Base-by-base conservation (phyloP, 2,329 filamentous ascomycete species). In the Anthostomella pinea region DNA sequence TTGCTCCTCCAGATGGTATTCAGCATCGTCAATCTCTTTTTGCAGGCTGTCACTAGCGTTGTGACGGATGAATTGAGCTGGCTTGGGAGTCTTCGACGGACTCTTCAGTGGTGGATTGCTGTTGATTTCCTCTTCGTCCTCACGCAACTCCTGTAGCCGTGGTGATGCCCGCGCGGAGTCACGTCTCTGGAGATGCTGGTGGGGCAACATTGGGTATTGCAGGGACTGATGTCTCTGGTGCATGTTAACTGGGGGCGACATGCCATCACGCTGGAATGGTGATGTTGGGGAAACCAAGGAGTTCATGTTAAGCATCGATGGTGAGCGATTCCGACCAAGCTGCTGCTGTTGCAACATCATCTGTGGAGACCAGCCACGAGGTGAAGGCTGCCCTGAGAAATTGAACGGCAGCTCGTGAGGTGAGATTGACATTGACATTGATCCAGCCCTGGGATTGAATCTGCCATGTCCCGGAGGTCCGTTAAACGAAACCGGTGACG, bases 1-100 rank as follows among this genome's bases (percentile, higher is more conserved):
- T 43, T 87, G 81, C 57, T 89, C 81, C 57, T 90, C 86, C 43
- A 93, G 64, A 52, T 91, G 87, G 55, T 93, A 91, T 53, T 95
- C 87, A 4, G 86, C 83, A 54, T 90, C 85, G 32, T 93, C 84
- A 38, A 94, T 83, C 49, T 93, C 88, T 44, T 83, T 83, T 58
- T 95, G 88, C 16, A 95, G 72, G 29, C 80, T 87, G 45, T 82
- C 76, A 53, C 83, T 89, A 25, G 87, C 73, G 49, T 89, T 89
- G 51, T 90, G 85, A 30, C 66, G 62, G 34, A 72, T 65, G 29
- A 67, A 67, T 30, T 63, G 62, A 8, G 51, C 38, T 8, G 72
- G 67, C 50, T 81, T 73, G 0, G 75, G 71, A 0, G 72, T 75
- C 52, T 73, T 75, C 2, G 72, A 76, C 8, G 68, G 69, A 38